Evolutionary conservation across 139 green algal species (phyloP).

Genomic region (Tetradesmus lagerheimii): DNA sequence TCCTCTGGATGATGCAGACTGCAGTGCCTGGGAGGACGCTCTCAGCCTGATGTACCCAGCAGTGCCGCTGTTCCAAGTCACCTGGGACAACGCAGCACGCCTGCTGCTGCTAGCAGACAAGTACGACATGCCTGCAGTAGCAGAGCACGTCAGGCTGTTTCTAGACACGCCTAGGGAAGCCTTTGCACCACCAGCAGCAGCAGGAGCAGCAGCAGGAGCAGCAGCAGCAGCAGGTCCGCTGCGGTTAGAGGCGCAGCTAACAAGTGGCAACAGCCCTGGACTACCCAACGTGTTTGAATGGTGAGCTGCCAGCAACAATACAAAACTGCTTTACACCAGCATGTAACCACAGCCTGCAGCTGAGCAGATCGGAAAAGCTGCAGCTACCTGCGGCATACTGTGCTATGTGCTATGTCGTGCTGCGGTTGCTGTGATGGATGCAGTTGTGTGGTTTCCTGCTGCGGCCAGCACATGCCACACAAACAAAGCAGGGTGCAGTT

Average conservation of each 20-base stretch:
- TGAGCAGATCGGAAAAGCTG: too few species aligned
- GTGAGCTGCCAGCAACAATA: not conserved
- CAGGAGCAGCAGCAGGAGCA: not conserved
- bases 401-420: not conserved
- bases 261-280: not conserved
- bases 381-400: too few species aligned
- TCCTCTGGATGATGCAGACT: constrained; percentile 17
- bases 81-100: constrained; percentile 33
- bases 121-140: constrained; percentile 35
- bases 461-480: not conserved
- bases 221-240: not conserved
- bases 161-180: not conserved
- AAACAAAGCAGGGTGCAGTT: not conserved
- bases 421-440: not conserved
- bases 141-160: not conserved
- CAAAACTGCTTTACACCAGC: too few species aligned
- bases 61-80: not conserved
- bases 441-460: not conserved
- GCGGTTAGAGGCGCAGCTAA: constrained; percentile 2
- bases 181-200: not conserved
- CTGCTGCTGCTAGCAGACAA: constrained; percentile 44
- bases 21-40: constrained; percentile 28
- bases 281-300: not conserved
- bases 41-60: constrained; percentile 37
- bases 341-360: not conserved